Evolutionary conservation across 1,284 basidiomycete genomes (phyloP).

Genomic region (Porogramme epimiltina): DNA sequence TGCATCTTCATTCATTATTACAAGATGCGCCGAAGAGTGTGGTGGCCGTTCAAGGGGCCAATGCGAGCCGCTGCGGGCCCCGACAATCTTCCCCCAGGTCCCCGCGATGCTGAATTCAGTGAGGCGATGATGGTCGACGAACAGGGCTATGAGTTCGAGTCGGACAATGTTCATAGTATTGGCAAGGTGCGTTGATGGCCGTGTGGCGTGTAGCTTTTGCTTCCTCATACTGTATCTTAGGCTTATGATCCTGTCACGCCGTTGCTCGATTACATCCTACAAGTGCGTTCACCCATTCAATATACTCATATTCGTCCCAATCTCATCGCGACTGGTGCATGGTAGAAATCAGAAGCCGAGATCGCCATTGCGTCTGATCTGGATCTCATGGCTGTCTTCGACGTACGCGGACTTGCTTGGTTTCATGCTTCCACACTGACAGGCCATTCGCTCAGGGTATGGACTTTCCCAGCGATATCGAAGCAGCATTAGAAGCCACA

Average conservation of each 20-base stretch:
- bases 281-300: neutral
- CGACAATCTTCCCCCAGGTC: conserved; percentile 5
- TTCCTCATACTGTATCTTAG: neutral
- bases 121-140: neutral
- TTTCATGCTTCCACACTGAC: too few relatives aligned
- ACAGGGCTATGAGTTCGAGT: neutral
- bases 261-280: conserved; percentile 8
- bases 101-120: neutral
- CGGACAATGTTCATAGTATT: neutral
- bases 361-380: conserved; percentile 1
- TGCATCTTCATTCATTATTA: conserved; percentile 28
- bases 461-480: too few relatives aligned
- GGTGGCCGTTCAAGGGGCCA: conserved; percentile 3
- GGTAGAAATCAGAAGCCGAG: neutral
- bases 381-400: conserved; percentile 1
- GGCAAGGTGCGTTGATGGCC: neutral
- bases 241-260: conserved; percentile 5
- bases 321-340: neutral
- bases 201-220: neutral
- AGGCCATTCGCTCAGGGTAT: too few relatives aligned
- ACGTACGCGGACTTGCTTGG: too few relatives aligned
- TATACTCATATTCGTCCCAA: neutral
- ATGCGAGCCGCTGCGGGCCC: conserved; percentile 23
- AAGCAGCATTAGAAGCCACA: too few relatives aligned
- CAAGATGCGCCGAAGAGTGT: conserved; percentile 18